Base-by-base conservation (phyloP, 495 filamentous ascomycete genomes). In the Tricharina praecox region DNA sequence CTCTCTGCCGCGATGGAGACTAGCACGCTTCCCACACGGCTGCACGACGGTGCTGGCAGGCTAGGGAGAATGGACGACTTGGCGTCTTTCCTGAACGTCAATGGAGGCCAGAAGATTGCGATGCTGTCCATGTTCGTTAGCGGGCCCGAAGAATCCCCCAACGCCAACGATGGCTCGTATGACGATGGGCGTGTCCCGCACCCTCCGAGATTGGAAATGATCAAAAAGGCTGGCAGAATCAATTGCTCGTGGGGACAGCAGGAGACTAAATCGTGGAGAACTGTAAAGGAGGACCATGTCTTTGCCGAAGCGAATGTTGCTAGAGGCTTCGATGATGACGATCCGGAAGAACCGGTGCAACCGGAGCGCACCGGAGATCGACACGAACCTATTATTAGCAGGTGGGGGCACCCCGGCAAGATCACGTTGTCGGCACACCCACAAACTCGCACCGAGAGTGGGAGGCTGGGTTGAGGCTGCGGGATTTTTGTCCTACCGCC, bases 1-100 rank as follows among this genome's bases (percentile, higher is more conserved):
- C 67, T 94, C 50, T 76, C 78, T 5, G 71, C 78, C 3, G 81
- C 84, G 5, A 54, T 95, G 23, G 90, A 99, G 62, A 85, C 73
- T 23, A 71, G 78, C 24, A 84, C 78, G 2, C 65, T 99, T 23
- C 84, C 84, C 10, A 76, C 82, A 8, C 70, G 87, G 23, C 62
- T 93, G 45, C 76, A 72, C 35, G 65, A 70, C 3, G 60, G 62
- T 20, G 42, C 56, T 8, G 51, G 56, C 5, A 64, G 61, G 28
- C 66, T 68, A 4, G 68, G 68, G 20, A 69, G 65, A 2, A 56
- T 84, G 25, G 67, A 69, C n/a, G 69, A 75, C 50, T 71, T 95
- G 56, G 76, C 79, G 51, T 73, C 77, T 4, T 69, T 75, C 4
- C 62, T 95, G 21, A 85, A 85, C 36, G 69, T 77, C 9, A 81